phyloP scores from a whole-genome alignment of 2,329 filamentous ascomycete species.

The Chaetomiaceae sp. region DNA sequence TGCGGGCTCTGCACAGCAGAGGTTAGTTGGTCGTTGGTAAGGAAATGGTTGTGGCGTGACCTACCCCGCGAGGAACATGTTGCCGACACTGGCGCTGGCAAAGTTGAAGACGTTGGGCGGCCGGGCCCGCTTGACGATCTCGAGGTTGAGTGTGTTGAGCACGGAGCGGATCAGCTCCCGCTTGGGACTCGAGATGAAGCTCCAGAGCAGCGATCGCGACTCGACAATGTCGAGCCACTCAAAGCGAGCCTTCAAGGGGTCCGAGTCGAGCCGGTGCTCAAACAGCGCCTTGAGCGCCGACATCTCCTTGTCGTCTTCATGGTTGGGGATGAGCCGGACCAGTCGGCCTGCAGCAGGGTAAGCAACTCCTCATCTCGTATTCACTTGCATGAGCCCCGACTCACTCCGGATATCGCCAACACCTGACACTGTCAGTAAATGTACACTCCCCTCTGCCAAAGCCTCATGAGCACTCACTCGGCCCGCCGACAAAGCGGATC shows the following conservation, averaged over 20 bases:
- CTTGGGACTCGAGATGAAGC: constrained; percentile 63
- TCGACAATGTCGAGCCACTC: constrained; percentile 92
- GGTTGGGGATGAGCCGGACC: constrained; percentile 79
- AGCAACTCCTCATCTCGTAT: not conserved
- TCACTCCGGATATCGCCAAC: constrained; percentile 71
- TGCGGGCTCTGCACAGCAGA: constrained; percentile 50
- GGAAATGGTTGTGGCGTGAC: constrained; percentile 4
- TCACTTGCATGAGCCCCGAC: too few relatives aligned
- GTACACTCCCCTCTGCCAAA: not conserved
- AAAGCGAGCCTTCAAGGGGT: constrained; percentile 55
- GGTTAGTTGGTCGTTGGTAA: not conserved
- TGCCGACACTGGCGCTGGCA: constrained; percentile 69
- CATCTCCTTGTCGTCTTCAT: constrained; percentile 57
- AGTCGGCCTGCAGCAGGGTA: constrained; percentile 53
- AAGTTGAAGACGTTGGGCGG: constrained; percentile 74
- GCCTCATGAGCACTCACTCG: constrained; percentile 53
- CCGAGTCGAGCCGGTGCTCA: constrained; percentile 73
- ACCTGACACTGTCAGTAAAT: constrained; percentile 19
- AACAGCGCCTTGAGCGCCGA: constrained; percentile 77
- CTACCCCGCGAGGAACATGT: constrained; percentile 72
- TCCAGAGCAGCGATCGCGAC: constrained; percentile 73
- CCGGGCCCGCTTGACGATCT: constrained; percentile 71
- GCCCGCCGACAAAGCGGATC: constrained; percentile 90
- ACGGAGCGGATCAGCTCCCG: constrained; percentile 73
- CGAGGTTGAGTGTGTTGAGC: constrained; percentile 70